A percentile compares a stretch with the other conserved stretches of the same genome.
Conservation (phyloP, 345 rosid genomes). For the Diplotaxis tenuifolia region DNA sequence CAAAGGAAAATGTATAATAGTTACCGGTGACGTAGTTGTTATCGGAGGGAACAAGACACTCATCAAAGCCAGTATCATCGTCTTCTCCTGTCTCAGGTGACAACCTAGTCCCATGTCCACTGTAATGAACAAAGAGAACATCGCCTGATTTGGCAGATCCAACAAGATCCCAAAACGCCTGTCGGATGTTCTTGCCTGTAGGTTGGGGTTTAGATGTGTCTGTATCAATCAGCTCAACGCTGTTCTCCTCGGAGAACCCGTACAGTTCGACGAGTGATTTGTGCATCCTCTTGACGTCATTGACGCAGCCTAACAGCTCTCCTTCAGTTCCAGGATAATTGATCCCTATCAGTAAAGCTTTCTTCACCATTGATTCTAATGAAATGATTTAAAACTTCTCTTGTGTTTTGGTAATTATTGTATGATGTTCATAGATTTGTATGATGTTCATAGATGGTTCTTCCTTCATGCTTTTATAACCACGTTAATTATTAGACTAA, state of each 20-base stretch:
- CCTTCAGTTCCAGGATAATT: conserved; percentile 41
- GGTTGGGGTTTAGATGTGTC: conserved; percentile 56
- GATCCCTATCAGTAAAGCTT: conserved; percentile 6
- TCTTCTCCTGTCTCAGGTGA: conserved; percentile 89
- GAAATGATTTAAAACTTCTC: not conserved
- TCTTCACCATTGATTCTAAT: conserved; percentile 8
- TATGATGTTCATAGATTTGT: not conserved
- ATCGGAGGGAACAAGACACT: conserved; percentile 83
- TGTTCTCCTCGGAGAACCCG: conserved; percentile 62
- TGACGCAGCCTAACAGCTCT: conserved; percentile 74
- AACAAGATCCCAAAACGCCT: conserved; percentile 47
- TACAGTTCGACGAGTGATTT: conserved; percentile 50
- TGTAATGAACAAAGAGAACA: conserved; percentile 68
- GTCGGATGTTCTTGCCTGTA: conserved; percentile 70
- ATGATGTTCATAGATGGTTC: not conserved
- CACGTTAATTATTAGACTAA: not conserved
- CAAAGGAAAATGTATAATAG: not conserved
- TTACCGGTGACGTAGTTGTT: conserved; percentile 76
- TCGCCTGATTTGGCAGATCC: conserved; percentile 58
- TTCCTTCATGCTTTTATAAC: not conserved
- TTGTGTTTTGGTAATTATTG: not conserved
- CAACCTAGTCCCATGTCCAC: conserved; percentile 86
- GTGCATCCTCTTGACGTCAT: conserved; percentile 65
- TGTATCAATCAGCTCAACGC: conserved; percentile 61
- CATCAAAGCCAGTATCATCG: conserved; percentile 85